Evolutionary conservation across 1,284 basidiomycete genomes (phyloP).

Genomic region (Sporisorium sorghi): DNA sequence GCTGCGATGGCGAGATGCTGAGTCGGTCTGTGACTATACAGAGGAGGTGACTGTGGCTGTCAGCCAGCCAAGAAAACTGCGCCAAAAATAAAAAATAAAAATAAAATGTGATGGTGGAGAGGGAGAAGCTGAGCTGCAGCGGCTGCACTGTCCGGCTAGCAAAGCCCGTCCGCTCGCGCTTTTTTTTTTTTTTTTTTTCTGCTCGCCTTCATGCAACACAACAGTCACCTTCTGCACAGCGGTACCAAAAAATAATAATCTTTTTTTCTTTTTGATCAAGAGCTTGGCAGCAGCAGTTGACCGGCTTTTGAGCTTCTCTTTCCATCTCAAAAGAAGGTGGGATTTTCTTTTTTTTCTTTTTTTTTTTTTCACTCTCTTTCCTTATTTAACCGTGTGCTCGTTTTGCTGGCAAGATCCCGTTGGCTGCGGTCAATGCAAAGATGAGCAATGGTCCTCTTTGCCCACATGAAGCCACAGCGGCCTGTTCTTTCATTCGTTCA

Average conservation of each 20-base stretch:
- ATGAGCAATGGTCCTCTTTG: not conserved
- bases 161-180: too few species aligned
- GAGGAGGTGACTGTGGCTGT: not conserved
- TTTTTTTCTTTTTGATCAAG: too few species aligned
- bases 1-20: too few species aligned
- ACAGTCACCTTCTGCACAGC: not conserved
- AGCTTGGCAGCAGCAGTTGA: too few species aligned
- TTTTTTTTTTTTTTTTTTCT: conserved; percentile 1
- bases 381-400: too few species aligned
- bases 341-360: too few species aligned
- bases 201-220: not conserved
- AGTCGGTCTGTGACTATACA: not conserved
- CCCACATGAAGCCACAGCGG: conserved; percentile 1
- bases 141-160: too few species aligned
- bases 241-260: too few species aligned
- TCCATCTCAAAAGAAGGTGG: too few species aligned
- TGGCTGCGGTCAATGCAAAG: not conserved
- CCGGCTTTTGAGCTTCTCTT: too few species aligned
- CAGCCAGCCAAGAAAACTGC: not conserved
- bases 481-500: not conserved
- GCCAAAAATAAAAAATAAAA: not conserved
- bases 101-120: conserved; percentile 9
- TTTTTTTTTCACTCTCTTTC: not conserved
- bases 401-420: conserved; percentile 1
- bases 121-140: not conserved